Evolutionary conservation across 75 land plant species (phyloP), one percentile per base, ranked within the genome.

Genomic region (Larix kaempferi): DNA sequence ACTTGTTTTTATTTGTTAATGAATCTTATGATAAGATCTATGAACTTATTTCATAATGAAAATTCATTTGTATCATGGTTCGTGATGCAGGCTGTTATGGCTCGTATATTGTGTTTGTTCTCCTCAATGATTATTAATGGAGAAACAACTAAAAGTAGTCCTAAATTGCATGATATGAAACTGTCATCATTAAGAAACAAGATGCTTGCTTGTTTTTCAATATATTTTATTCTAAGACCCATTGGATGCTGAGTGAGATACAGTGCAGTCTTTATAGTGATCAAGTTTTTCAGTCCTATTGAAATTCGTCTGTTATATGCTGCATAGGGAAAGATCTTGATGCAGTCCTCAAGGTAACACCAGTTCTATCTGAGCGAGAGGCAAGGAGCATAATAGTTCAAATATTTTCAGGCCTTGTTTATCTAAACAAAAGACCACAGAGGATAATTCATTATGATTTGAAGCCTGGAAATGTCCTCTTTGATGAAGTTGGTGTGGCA

Each of bases 401-500:
- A 81, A 89, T 96, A 65, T 96, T 96, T 81, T 92, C 94, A 66
- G 99, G 99, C 64, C 99, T 96, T 77, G 89, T 94, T 14, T 94
- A 96, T 82, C 64, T 96, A 86, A 96, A 96, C 74, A 96, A 84
- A 82, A 86, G 95, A 74, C 54, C 93, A 74, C 99, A 96, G 54
- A 91, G 92, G 81, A 92, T 96, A 66, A 96, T 96, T 26, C 99
- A 96, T 80, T 96, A 96, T 81, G 99, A 96, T 80, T 78, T 96
- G 81, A 96, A 96, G 73, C 99, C 99, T 76, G 99, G 98, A 21
- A 96, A 96, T 84, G 93, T 96, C 69, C 91, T 96, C 13, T 94
- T 96, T 88, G 93, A 94, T 87, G 92, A 93, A 29, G 80, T 93
- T 71, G 99, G 98, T 74, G 93, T 92, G 67, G 98, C 98, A 49